A percentile compares a stretch with the other conserved stretches of the same genome.
Evolutionary conservation across 202 grass and related monocot species (phyloP).

Genomic region (Carex sylvatica): DNA sequence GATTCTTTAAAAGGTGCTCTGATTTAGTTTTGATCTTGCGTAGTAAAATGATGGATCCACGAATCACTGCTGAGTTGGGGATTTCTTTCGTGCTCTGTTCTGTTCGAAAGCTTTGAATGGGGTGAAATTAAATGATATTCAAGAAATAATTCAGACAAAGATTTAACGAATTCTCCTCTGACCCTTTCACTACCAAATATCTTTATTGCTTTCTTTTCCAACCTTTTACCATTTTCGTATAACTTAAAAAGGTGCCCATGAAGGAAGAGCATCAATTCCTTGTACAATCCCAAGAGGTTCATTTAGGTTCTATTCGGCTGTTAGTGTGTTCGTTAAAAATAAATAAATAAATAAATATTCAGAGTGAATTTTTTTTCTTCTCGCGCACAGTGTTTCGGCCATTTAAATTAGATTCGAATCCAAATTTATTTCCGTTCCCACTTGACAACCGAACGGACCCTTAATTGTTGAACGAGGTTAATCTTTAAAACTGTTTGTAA

Average conservation of each 20-base stretch:
- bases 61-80: background rate
- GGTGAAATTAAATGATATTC: background rate
- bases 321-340: too few relatives aligned
- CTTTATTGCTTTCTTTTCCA: background rate
- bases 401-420: too few relatives aligned
- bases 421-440: too few relatives aligned
- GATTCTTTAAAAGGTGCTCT: background rate
- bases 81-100: background rate
- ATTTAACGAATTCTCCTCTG: background rate
- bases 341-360: too few relatives aligned
- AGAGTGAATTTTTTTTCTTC: too few relatives aligned
- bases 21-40: conserved; percentile 17
- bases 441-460: too few relatives aligned
- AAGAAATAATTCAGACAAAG: background rate
- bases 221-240: background rate
- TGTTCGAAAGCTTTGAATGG: background rate
- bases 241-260: background rate
- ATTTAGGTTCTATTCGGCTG: too few relatives aligned
- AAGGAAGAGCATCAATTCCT: background rate
- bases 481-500: background rate
- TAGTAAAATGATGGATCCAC: background rate
- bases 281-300: background rate
- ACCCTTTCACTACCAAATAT: background rate
- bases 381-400: too few relatives aligned
- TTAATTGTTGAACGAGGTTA: background rate